Conservation (phyloP, 108 stramenopile genomes). For the Chaetoceros tenuissimus region DNA sequence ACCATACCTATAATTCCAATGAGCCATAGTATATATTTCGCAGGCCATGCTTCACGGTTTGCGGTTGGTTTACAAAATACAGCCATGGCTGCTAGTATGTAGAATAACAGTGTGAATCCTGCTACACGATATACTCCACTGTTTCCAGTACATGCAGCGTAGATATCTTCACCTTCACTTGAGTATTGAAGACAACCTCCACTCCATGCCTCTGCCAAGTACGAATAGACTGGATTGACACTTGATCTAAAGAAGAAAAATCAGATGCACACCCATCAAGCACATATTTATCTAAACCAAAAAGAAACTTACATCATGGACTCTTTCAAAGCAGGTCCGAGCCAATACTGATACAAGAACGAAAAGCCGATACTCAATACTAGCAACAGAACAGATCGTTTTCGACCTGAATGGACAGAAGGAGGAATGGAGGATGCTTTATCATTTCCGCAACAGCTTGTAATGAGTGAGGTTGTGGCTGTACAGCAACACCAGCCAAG, state of each 20-base stretch:
- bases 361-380: conserved; percentile 41
- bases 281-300: conserved; percentile 50
- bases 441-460: conserved; percentile 78
- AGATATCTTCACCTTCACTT: conserved; percentile 12
- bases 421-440: conserved; percentile 66
- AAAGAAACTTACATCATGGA: conserved; percentile 31
- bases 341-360: conserved; percentile 65
- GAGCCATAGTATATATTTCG: conserved; percentile 64
- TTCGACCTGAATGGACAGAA: conserved; percentile 61
- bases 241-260: too few relatives aligned
- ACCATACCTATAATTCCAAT: conserved; percentile 42
- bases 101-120: conserved; percentile 54
- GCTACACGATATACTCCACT: conserved; percentile 78
- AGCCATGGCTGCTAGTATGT: conserved; percentile 42
- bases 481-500: conserved; percentile 70
- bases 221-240: conserved; percentile 44
- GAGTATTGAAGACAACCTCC: conserved; percentile 49
- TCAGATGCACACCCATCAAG: too few relatives aligned
- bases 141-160: conserved; percentile 63
- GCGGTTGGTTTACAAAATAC: conserved; percentile 33
- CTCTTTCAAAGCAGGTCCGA: conserved; percentile 33
- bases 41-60: conserved; percentile 70
- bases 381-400: conserved; percentile 68
- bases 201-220: conserved; percentile 49
- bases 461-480: conserved; percentile 51